Percentiles rank a stretch among this genome's conserved stretches.
Evolutionary conservation across 805 yeast species (phyloP).

Genomic region (Lachancea sp.): DNA sequence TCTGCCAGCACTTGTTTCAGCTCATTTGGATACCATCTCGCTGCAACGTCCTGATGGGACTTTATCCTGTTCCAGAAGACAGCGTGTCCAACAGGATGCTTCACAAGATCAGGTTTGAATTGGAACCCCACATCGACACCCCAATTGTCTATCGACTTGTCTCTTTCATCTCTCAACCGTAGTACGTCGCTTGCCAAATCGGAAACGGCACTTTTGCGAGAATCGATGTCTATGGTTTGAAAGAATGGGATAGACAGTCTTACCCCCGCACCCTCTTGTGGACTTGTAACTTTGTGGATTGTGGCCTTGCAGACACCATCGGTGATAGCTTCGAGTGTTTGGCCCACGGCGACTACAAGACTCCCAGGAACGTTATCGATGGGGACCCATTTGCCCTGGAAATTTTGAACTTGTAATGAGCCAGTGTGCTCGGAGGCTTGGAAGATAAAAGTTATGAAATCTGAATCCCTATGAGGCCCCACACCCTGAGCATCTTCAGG

Average conservation of each 20-base stretch:
- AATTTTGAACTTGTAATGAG: constrained; percentile 51
- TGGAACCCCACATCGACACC: constrained; percentile 17
- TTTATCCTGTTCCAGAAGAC: constrained; percentile 37
- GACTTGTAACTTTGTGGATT: constrained; percentile 47
- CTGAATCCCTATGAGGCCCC: constrained; percentile 66
- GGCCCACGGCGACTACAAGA: constrained; percentile 54
- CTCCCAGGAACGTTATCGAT: constrained; percentile 45
- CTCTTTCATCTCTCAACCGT: constrained; percentile 14
- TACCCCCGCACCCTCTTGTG: constrained; percentile 29
- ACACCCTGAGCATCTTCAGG: constrained; percentile 41
- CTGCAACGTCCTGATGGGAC: constrained; percentile 11
- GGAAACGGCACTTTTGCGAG: constrained; percentile 10
- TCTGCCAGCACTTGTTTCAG: no score
- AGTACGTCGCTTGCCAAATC: constrained; percentile 11
- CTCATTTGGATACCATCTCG: no score
- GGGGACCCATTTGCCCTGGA: constrained; percentile 50
- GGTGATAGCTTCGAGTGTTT: constrained; percentile 54
- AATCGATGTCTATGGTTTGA: constrained; percentile 15
- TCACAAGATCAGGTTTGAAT: constrained; percentile 13
- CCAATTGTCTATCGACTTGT: constrained; percentile 14
- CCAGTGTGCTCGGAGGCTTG: constrained; percentile 47
- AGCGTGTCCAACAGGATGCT: constrained; percentile 33
- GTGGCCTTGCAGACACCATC: constrained; percentile 56
- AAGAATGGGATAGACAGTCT: constrained; percentile 23
- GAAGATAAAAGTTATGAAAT: constrained; percentile 51